Base-by-base conservation (phyloP, 768 basidiomycete genomes). In the Infundibulicybe gibba region DNA sequence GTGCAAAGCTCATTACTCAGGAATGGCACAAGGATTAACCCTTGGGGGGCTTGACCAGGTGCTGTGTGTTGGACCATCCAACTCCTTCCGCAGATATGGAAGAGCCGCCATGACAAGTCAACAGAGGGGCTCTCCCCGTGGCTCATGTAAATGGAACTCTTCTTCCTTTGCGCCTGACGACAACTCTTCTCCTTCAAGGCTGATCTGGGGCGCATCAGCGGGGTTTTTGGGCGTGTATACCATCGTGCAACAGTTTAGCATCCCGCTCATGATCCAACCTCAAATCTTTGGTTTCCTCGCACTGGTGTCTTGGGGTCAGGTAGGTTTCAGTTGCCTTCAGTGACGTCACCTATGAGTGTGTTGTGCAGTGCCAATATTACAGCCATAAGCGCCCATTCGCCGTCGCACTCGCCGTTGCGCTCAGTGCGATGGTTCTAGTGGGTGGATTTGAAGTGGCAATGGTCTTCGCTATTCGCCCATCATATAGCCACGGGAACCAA, bases 261-360 rank as follows among this genome's bases (percentile, higher is more conserved):
- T 90, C 32, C 87, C 89, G 0, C 72, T 91, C 35, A 83, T 87
- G 38, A 48, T 85, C 2, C 81, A 87, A 59, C 79, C 81, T 5
- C 83, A 85, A 49, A 53, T 82, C 1, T 87, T 91, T 57, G 79
- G 77, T 0, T 65, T 77, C 19, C 66, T 92, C 11, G 65, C 72
- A 0, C 66, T 85, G 3, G 52, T 85, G 10, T 83, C 81, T 2
- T 87, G 83, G 80, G 73, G 74, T 0, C 86, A 90, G 72, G 82
- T 82, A 31, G 31, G 25, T 25, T 25, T 8, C 25, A 25, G 10
- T n/a, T 4, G 17, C 58, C 46, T 19, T n/a, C 3, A 39, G 12
- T 20, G 33, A 21, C n/a, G 20, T 17, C 48, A 15, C 20, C 20
- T 6, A n/a, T 31, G 4, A 12, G 12, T 10, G 34, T 40, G 33